Base-by-base conservation (phyloP, 768 basidiomycete species). In the Leccinum subtestaceum region DNA sequence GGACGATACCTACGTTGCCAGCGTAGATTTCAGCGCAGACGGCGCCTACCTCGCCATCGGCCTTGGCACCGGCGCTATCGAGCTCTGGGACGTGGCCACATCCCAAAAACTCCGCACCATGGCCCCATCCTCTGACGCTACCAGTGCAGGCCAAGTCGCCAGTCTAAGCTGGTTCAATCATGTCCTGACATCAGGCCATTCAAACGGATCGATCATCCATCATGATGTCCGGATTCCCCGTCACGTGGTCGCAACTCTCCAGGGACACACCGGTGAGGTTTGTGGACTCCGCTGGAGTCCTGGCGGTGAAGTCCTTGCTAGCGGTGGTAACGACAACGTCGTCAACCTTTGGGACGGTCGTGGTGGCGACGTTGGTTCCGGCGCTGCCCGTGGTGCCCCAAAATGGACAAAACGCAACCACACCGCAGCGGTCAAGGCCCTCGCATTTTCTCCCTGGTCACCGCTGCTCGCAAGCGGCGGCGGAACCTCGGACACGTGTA, bases 381-480 rank as follows among this genome's bases (percentile, higher is more conserved):
- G 72, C 4, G 76, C 78, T 60, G 75, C 82, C 3, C 72, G 82
- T 17, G 85, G 82, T 3, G 81, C 74, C 69, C 86, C 93, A 0
- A 94, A 93, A 69, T 95, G 92, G 91, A 91, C 89, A 23, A 95
- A 95, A 74, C 78, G 89, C 49, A 94, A 92, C 70, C 94, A 96
- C 70, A 91, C 89, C 0, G 94, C 93, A 0, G 94, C 94, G 2
- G 88, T 89, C 58, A 90, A 90, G 79, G 86, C 95, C 2, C 77
- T 99, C 56, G 93, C 94, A 1, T 99, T 97, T 94, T 96, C 93
- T 63, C 94, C 96, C 0, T 98, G 97, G 97, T 84, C 88, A 1
- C 87, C 89, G 2, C 80, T 98, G 17, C 84, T 98, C 53, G 95
- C 96, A 3, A 87, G 91, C 0, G 97, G 97, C 0, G 96, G 97